Percentiles rank a stretch among this genome's conserved stretches.
phyloP scores from a whole-genome alignment of 1,284 basidiomycete genomes.

The Austroboletus niveus region DNA sequence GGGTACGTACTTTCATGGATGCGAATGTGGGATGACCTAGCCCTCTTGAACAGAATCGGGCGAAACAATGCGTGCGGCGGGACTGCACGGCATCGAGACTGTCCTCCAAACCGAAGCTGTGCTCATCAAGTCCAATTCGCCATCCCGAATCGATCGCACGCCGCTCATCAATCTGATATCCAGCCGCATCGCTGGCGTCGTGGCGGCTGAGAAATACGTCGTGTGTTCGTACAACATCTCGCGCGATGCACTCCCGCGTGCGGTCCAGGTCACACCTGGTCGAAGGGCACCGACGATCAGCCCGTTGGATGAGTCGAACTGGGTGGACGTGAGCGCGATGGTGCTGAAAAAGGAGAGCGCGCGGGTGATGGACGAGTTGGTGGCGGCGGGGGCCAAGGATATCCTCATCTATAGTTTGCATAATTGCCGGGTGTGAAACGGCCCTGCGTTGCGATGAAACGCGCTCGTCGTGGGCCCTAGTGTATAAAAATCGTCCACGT shows the following conservation, averaged over 20 bases:
- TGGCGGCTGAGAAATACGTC: slow-evolving; percentile 88
- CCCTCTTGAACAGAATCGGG: slow-evolving; percentile 74
- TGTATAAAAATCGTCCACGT: too few relatives aligned
- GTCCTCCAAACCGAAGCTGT: slow-evolving; percentile 90
- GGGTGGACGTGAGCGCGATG: slow-evolving; percentile 95
- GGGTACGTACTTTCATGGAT: slow-evolving; percentile 47
- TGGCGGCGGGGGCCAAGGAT: slow-evolving; percentile 84
- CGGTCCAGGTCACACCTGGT: slow-evolving; percentile 83
- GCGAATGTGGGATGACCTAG: too few relatives aligned
- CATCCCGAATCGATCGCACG: slow-evolving; percentile 65
- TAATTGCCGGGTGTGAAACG: slow-evolving; percentile 79
- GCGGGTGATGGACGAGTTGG: slow-evolving; percentile 87
- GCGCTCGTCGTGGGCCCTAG: too few relatives aligned
- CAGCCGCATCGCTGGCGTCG: slow-evolving; percentile 87
- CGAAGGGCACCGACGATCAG: slow-evolving; percentile 89
- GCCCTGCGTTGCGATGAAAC: too few relatives aligned
- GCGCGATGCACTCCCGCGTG: slow-evolving; percentile 60
- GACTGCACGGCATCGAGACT: slow-evolving; percentile 90
- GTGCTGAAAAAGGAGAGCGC: slow-evolving; percentile 86
- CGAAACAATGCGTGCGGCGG: slow-evolving; percentile 99
- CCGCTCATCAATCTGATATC: slow-evolving; percentile 83
- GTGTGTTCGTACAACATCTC: slow-evolving; percentile 91
- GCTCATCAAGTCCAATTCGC: slow-evolving; percentile 79
- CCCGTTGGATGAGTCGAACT: slow-evolving; percentile 78
- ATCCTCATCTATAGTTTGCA: slow-evolving; percentile 87